phyloP scores from a whole-genome alignment of 805 yeast genomes.

The Brettanomyces bruxellensis region DNA sequence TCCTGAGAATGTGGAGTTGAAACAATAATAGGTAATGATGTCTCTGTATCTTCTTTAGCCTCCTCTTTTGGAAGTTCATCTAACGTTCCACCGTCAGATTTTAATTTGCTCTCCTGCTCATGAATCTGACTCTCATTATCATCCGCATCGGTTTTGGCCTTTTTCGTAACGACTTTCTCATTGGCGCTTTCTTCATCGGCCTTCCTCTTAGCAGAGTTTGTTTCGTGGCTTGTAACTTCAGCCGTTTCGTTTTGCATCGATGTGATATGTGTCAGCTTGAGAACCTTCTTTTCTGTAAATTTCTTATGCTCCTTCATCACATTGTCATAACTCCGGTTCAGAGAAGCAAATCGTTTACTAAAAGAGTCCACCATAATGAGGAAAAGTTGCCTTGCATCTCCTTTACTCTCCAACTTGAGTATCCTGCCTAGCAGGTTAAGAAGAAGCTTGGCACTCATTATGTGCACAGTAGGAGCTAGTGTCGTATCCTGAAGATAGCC shows the following conservation, averaged over 20 bases:
- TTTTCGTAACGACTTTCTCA: background rate
- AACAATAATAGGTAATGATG: slow-evolving; percentile 50
- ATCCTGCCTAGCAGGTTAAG: slow-evolving; percentile 85
- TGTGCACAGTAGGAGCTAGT: slow-evolving; percentile 82
- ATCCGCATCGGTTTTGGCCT: background rate
- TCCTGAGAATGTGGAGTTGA: slow-evolving; percentile 45
- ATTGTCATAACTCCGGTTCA: slow-evolving; percentile 63
- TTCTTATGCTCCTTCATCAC: slow-evolving; percentile 54
- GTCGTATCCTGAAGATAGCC: slow-evolving; percentile 71
- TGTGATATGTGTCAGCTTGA: slow-evolving; percentile 33
- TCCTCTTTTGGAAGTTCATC: slow-evolving; percentile 7
- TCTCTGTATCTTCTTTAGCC: slow-evolving; percentile 5
- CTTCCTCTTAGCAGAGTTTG: background rate
- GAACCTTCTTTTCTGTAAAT: slow-evolving; percentile 35
- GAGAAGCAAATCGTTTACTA: slow-evolving; percentile 67
- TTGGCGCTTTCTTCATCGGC: background rate
- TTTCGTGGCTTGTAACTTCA: slow-evolving; percentile 20
- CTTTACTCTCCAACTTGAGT: slow-evolving; percentile 68
- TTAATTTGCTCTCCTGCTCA: background rate
- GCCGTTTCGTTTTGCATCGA: slow-evolving; percentile 32
- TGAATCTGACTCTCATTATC: background rate
- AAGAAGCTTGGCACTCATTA: slow-evolving; percentile 89
- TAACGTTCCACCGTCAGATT: background rate
- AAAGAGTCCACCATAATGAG: slow-evolving; percentile 83
- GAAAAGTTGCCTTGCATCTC: slow-evolving; percentile 76